Evolutionary conservation across 192 early-diverging fungal species (phyloP).

Genomic region (Coemansia sp.): DNA sequence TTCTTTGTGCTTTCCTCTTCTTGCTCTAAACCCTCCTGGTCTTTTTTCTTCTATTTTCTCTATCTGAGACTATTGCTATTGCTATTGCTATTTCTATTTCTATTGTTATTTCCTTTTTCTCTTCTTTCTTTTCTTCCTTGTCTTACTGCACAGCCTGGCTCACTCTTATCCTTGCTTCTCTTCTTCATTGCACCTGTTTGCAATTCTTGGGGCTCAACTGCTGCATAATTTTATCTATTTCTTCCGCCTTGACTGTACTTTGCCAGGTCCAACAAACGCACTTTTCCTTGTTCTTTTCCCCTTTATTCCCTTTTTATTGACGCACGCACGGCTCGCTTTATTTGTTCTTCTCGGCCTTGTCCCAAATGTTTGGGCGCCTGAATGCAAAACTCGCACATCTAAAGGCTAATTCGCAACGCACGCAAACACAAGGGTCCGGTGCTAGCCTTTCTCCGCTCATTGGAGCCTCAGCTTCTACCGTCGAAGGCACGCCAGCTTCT

Average conservation of each 20-base stretch:
- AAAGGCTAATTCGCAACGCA: conserved; percentile 48
- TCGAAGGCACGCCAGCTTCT: conserved; percentile 12
- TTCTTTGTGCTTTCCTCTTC: not conserved
- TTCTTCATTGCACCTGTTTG: not conserved
- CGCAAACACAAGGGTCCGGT: conserved; percentile 35
- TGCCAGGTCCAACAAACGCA: not conserved
- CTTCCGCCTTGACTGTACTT: not conserved
- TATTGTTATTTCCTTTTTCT: conserved; percentile 8
- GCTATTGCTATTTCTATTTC: not conserved
- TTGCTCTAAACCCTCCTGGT: conserved; percentile 1
- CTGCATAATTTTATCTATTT: not conserved
- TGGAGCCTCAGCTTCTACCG: conserved; percentile 9
- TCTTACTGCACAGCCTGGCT: not conserved
- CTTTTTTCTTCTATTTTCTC: conserved; percentile 6
- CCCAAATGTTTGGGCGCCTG: conserved; percentile 57
- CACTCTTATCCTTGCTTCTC: not conserved
- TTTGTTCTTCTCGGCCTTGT: conserved; percentile 6
- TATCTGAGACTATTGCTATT: not conserved
- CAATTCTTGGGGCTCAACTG: not conserved
- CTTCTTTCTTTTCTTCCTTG: not conserved
- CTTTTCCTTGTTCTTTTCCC: not conserved
- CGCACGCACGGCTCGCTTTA: not conserved
- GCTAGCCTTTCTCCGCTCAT: conserved; percentile 29
- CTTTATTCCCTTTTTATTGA: not conserved
- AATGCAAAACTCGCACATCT: conserved; percentile 56